Conservation (phyloP, 169 alveolate genomes). For the Theileria luwenshuni region DNA sequence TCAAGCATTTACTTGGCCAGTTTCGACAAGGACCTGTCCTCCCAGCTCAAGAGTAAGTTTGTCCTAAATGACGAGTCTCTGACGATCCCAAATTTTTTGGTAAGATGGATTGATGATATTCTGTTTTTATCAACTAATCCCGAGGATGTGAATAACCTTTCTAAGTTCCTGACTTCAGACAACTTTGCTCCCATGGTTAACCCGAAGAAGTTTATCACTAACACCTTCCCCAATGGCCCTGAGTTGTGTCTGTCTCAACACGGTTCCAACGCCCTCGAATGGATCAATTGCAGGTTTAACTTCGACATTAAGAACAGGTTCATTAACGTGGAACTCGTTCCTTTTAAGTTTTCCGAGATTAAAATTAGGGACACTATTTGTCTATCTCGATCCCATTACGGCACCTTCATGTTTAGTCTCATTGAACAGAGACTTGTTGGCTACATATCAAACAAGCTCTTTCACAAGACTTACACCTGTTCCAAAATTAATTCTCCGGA, state of each 20-base stretch:
- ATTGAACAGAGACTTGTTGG: conserved; percentile 62
- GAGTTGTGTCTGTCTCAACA: neutral
- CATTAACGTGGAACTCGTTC: conserved; percentile 43
- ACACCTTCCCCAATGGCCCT: neutral
- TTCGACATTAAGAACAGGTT: conserved; percentile 45
- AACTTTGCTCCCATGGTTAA: conserved; percentile 41
- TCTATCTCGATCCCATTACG: conserved; percentile 15
- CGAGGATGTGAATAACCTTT: conserved; percentile 35
- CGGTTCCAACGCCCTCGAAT: conserved; percentile 13
- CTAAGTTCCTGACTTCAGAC: conserved; percentile 21
- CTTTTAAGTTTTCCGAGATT: conserved; percentile 30
- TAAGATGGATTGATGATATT: conserved; percentile 69
- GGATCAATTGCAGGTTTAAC: conserved; percentile 61
- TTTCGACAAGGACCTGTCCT: conserved; percentile 27
- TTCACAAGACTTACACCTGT: conserved; percentile 54
- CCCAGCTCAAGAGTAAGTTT: neutral
- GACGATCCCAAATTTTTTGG: conserved; percentile 45
- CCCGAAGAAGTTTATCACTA: neutral
- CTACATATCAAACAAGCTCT: conserved; percentile 50
- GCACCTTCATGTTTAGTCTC: conserved; percentile 53
- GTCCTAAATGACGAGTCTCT: neutral
- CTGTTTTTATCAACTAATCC: conserved; percentile 46
- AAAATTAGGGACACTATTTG: conserved; percentile 50
- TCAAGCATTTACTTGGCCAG: conserved; percentile 54
- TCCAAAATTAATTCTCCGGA: conserved; percentile 25